Evolutionary conservation across 129 eudicot species (phyloP), one percentile per base, ranked within the genome.

Genomic region (Artemisia tridentata): DNA sequence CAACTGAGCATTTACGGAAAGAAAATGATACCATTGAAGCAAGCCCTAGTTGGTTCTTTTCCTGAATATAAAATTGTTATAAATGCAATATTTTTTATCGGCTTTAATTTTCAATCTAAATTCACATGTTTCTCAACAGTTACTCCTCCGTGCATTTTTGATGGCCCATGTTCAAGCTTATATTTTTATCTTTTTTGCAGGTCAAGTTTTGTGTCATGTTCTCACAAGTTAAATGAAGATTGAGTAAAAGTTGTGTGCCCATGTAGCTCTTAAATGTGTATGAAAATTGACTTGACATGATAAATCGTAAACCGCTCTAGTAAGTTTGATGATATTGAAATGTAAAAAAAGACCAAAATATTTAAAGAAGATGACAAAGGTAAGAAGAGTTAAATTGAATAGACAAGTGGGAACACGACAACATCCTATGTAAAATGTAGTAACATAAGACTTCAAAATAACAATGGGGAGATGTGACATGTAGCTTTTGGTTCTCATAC

Each of bases 401-500:
- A 56, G 75, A 71, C 75, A 43, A 71, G 55, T 71, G 75, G 56
- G 75, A 41, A 23, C 25, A 57, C 41, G 57, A 70, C 25, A 55
- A 54, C 65, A 70, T 70, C 55, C 55, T 43, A 71, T 71, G 56
- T 56, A 71, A 57, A 21, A 21, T 21, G 25, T 21, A 21, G 25
- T 21, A 21, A 21, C 75, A 71, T 57, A 71, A 71, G 45, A 71
- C 65, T 71, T 55, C 66, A 70, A 34, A 66, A 63, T 63, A 31
- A 38, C 68, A 62, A 31, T 62, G 13, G 20, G 0, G 48, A 25
- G 67, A 62, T 48, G 67, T 62, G 67, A 62, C 47, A 58, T 58
- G 13, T 23, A 20, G 15, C 2, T 59, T 25, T 59, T 10, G 13
- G 14, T 21, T 21, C 25, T 21, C 25, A 21, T 21, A 21, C 1